Percentiles rank a stretch among this genome's conserved stretches.
Conservation (phyloP, 768 basidiomycete species). For the Boletus eberwhitei region DNA sequence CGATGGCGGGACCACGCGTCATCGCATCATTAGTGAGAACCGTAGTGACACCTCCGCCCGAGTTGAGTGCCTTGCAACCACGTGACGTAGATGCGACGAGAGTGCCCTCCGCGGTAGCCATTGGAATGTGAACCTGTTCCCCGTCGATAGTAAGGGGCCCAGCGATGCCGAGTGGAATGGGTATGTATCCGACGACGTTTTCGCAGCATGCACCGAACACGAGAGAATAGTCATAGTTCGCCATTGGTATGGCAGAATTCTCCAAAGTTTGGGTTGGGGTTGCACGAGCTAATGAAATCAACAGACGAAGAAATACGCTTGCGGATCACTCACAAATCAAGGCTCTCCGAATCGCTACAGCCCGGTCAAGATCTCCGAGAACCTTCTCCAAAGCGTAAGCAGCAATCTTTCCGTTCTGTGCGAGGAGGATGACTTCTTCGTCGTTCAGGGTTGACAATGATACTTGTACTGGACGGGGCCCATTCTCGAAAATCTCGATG, state of each 20-base stretch:
- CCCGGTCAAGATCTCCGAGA: conserved; percentile 82
- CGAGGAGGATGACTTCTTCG: conserved; percentile 86
- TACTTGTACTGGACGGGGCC: conserved; percentile 56
- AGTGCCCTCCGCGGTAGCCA: conserved; percentile 99
- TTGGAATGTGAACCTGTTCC: conserved; percentile 81
- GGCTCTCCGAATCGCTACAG: conserved; percentile 81
- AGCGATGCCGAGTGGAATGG: conserved; percentile 92
- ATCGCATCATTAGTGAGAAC: conserved; percentile 91
- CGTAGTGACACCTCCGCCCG: conserved; percentile 92
- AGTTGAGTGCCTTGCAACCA: conserved; percentile 96
- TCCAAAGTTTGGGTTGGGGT: conserved; percentile 84
- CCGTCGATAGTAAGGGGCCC: conserved; percentile 94
- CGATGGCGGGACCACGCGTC: conserved; percentile 98
- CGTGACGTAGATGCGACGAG: conserved; percentile 96
- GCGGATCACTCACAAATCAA: conserved; percentile 71
- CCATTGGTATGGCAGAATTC: conserved; percentile 73
- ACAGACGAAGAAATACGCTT: neutral
- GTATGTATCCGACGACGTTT: conserved; percentile 97
- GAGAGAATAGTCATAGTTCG: conserved; percentile 87
- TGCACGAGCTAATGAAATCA: conserved; percentile 61
- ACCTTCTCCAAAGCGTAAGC: conserved; percentile 96
- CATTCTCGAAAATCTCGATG: conserved; percentile 74
- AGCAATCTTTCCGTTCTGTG: conserved; percentile 89
- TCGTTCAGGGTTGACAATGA: conserved; percentile 69
- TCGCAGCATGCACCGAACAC: conserved; percentile 98